phyloP scores from a whole-genome alignment of 1,284 basidiomycete genomes.

The Moniliophthora roreri region DNA sequence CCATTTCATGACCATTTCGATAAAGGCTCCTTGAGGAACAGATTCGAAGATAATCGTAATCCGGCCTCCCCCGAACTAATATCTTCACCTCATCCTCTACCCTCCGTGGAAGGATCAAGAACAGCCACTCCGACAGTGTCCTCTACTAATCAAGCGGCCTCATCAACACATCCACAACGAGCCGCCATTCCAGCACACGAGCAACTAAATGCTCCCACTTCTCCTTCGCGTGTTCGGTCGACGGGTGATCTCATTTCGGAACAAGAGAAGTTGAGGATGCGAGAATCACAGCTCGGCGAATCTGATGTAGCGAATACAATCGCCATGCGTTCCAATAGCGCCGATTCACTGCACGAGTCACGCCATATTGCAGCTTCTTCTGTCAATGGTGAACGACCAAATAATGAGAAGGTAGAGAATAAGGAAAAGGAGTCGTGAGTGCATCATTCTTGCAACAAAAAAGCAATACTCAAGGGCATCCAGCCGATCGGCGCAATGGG shows the following conservation, averaged over 20 bases:
- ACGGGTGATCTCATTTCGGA: slow-evolving; percentile 53
- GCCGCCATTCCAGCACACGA: slow-evolving; percentile 27
- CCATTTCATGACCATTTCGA: slow-evolving; percentile 9
- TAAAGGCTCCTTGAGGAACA: slow-evolving; percentile 30
- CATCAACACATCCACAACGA: slow-evolving; percentile 19
- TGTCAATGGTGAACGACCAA: slow-evolving; percentile 14
- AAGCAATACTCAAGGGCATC: too few relatives aligned
- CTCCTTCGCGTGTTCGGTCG: slow-evolving; percentile 53
- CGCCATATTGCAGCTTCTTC: slow-evolving; percentile 21
- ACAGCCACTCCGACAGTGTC: slow-evolving; percentile 51
- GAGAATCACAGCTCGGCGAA: slow-evolving; percentile 22
- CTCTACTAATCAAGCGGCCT: slow-evolving; percentile 26
- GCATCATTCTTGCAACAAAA: not conserved
- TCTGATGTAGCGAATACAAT: slow-evolving; percentile 40
- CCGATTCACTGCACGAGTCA: slow-evolving; percentile 7
- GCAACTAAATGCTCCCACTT: slow-evolving; percentile 27
- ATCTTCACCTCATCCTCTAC: slow-evolving; percentile 48
- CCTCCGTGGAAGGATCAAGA: slow-evolving; percentile 39
- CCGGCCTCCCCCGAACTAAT: slow-evolving; percentile 69
- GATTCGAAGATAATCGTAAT: slow-evolving; percentile 53
- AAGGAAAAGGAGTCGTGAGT: slow-evolving; percentile 47
- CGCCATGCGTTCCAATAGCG: slow-evolving; percentile 7
- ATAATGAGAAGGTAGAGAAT: slow-evolving; percentile 22
- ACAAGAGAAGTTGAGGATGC: slow-evolving; percentile 5
- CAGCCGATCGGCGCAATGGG: slow-evolving; percentile 68